phyloP scores from a whole-genome alignment of 2,329 filamentous ascomycete species.

The Pseudocercospora cruenta region DNA sequence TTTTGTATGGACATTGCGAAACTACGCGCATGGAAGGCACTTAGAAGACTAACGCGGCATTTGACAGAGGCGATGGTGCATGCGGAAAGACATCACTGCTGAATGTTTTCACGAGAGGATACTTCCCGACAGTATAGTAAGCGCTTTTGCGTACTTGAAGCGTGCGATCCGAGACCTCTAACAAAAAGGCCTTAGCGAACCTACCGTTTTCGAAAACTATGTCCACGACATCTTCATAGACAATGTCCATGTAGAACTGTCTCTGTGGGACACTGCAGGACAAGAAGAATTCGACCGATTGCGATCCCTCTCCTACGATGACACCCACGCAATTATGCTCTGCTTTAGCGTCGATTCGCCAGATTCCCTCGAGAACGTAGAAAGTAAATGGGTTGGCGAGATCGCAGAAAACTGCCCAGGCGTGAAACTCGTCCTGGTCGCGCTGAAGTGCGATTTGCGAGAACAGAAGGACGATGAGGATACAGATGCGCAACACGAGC shows the following conservation, averaged over 20 bases:
- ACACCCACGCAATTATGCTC: conserved; percentile 98
- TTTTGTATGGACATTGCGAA: conserved; percentile 64
- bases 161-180: neutral
- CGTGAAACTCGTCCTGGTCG: conserved; percentile 92
- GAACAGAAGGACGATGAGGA: conserved; percentile 71
- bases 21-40: neutral
- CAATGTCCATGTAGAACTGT: conserved; percentile 93
- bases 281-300: conserved; percentile 99
- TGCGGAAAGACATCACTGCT: conserved; percentile 95
- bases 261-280: conserved; percentile 96
- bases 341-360: conserved; percentile 97
- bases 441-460: conserved; percentile 93
- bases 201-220: conserved; percentile 98
- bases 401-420: conserved; percentile 97
- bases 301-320: conserved; percentile 93
- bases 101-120: conserved; percentile 98
- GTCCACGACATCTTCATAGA: conserved; percentile 99
- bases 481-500: conserved; percentile 59
- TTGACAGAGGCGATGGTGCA: conserved; percentile 82
- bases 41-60: conserved; percentile 7
- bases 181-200: conserved; percentile 62
- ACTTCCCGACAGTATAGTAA: conserved; percentile 96
- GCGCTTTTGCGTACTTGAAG: conserved; percentile 33
- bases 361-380: conserved; percentile 96
- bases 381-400: conserved; percentile 97